Percentiles rank a stretch among this genome's conserved stretches.
Conservation (phyloP, 2,329 filamentous ascomycete species). For the Paecilomyces dactylethromorphus region DNA sequence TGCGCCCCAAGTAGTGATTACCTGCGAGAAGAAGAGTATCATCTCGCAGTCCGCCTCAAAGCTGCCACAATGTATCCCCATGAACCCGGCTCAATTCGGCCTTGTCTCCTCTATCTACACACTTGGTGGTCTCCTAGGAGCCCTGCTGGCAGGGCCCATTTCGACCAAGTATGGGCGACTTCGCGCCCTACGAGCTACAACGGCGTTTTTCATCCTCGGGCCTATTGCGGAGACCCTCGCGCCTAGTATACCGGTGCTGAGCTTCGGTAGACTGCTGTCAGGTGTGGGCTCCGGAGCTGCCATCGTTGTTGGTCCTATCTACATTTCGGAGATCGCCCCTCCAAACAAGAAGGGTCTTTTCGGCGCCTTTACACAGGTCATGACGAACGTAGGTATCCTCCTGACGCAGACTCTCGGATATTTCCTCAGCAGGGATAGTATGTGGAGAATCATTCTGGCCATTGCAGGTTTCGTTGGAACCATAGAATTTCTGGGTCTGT, state of each 20-base stretch:
- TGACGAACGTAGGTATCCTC: conserved; percentile 87
- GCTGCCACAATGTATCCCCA: conserved; percentile 74
- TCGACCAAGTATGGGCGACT: conserved; percentile 71
- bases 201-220: conserved; percentile 68
- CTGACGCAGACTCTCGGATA: conserved; percentile 76
- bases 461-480: conserved; percentile 63
- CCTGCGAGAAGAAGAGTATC: conserved; percentile 62
- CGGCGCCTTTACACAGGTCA: conserved; percentile 75
- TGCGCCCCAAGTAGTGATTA: conserved; percentile 87
- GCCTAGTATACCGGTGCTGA: conserved; percentile 59
- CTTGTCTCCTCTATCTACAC: conserved; percentile 88
- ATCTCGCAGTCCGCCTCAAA: conserved; percentile 19
- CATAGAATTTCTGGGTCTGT: conserved; percentile 62
- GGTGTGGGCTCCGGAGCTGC: conserved; percentile 82
- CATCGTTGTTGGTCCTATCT: conserved; percentile 89
- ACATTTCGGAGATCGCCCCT: conserved; percentile 87
- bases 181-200: conserved; percentile 68
- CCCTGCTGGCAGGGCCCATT: conserved; percentile 71
- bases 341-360: conserved; percentile 70
- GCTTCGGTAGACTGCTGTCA: conserved; percentile 68
- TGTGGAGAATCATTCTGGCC: conserved; percentile 80
- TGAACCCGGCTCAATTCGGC: conserved; percentile 75
- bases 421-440: conserved; percentile 70
- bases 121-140: conserved; percentile 77
- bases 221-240: conserved; percentile 70